phyloP scores from a whole-genome alignment of 169 alveolate genomes.

The Plasmodium gallinaceum region DNA sequence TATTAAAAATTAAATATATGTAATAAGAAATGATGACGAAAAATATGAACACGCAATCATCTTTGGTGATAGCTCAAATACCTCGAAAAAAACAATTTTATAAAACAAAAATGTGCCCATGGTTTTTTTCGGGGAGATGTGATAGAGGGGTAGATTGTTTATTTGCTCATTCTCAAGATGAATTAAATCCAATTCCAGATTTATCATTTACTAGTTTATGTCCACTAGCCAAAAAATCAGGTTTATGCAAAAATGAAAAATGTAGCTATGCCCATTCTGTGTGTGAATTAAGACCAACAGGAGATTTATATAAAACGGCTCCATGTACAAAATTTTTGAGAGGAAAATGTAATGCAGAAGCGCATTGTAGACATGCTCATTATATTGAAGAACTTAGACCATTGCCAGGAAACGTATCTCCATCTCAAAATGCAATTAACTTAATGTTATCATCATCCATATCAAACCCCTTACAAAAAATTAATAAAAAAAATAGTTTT shows the following conservation, averaged over 20 bases:
- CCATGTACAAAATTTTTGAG: slow-evolving; percentile 68
- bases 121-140: slow-evolving; percentile 80
- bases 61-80: slow-evolving; percentile 52
- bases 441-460: slow-evolving; percentile 54
- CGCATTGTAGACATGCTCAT: slow-evolving; percentile 72
- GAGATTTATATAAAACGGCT: slow-evolving; percentile 72
- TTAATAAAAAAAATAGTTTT: not conserved
- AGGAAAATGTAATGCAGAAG: slow-evolving; percentile 74
- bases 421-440: slow-evolving; percentile 72
- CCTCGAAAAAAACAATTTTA: slow-evolving; percentile 74
- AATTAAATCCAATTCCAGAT: slow-evolving; percentile 80
- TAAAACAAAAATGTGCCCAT: slow-evolving; percentile 71
- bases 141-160: slow-evolving; percentile 90
- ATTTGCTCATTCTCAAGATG: slow-evolving; percentile 90
- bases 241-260: slow-evolving; percentile 84
- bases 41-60: slow-evolving; percentile 34
- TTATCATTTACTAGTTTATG: slow-evolving; percentile 80
- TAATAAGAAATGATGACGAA: slow-evolving; percentile 30
- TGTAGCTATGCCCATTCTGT: slow-evolving; percentile 77
- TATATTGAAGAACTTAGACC: slow-evolving; percentile 60
- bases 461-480: slow-evolving; percentile 23
- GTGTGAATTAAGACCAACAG: slow-evolving; percentile 71
- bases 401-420: slow-evolving; percentile 59
- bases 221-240: slow-evolving; percentile 87
- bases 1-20: not conserved